Conservation (phyloP, 2,329 filamentous ascomycete species). For the Fusarium sp. region DNA sequence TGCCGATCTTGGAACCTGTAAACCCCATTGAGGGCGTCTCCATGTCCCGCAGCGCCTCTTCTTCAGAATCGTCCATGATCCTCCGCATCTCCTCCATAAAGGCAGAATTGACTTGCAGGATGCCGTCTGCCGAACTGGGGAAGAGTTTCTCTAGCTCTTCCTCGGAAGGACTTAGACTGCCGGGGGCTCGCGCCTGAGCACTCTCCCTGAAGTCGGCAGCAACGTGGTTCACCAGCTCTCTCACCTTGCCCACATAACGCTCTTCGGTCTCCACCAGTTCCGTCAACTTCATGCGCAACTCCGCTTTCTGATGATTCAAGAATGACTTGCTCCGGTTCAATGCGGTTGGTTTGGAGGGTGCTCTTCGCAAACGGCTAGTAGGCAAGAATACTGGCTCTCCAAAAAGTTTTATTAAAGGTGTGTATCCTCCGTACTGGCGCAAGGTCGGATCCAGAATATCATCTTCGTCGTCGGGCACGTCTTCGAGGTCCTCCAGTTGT, state of each 20-base stretch:
- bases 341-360: conserved; percentile 87
- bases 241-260: conserved; percentile 89
- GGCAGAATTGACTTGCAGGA: conserved; percentile 82
- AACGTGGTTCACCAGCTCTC: conserved; percentile 84
- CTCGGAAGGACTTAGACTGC: conserved; percentile 78
- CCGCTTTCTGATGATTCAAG: conserved; percentile 83
- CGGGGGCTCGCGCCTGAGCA: conserved; percentile 68
- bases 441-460: conserved; percentile 74
- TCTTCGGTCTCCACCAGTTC: conserved; percentile 95
- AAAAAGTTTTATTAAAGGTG: conserved; percentile 80
- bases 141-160: conserved; percentile 83
- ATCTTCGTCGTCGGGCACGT: conserved; percentile 72
- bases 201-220: conserved; percentile 83
- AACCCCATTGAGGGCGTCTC: conserved; percentile 65
- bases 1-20: conserved; percentile 60
- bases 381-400: conserved; percentile 89
- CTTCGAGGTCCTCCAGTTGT: conserved; percentile 70
- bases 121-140: conserved; percentile 82
- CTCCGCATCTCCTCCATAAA: conserved; percentile 83
- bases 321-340: conserved; percentile 84
- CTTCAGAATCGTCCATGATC: conserved; percentile 85
- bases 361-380: conserved; percentile 84
- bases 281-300: conserved; percentile 86
- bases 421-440: conserved; percentile 82
- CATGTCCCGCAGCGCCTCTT: conserved; percentile 82